Evolutionary conservation across 1,139 yeast species (phyloP).

Genomic region (Pneumocystis sp.): DNA sequence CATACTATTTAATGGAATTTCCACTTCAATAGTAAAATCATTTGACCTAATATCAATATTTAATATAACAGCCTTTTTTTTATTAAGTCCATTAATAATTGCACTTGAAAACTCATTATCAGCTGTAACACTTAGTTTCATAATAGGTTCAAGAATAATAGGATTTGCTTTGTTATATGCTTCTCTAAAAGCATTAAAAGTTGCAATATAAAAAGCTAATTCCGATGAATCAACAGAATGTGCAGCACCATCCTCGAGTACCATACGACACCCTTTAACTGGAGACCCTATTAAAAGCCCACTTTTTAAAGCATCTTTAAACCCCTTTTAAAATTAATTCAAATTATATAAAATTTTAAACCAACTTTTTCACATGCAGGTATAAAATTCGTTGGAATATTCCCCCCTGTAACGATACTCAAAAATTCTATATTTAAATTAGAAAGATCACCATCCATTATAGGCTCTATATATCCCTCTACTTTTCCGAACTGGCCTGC

Average conservation of each 20-base stretch:
- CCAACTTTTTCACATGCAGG: slow-evolving; percentile 54
- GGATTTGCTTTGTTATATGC: slow-evolving; percentile 78
- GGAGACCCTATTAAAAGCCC: slow-evolving; percentile 94
- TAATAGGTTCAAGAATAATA: slow-evolving; percentile 85
- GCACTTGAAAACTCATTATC: slow-evolving; percentile 94
- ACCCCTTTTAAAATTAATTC: slow-evolving; percentile 43
- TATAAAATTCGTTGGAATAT: slow-evolving; percentile 86
- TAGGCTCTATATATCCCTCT: slow-evolving; percentile 64
- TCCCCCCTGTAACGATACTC: slow-evolving; percentile 90
- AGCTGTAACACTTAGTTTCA: slow-evolving; percentile 84
- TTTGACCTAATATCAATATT: slow-evolving; percentile 91
- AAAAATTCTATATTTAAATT: slow-evolving; percentile 49
- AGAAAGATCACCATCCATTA: slow-evolving; percentile 30
- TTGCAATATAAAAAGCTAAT: slow-evolving; percentile 85
- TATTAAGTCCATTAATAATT: slow-evolving; percentile 81
- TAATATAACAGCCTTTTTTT: slow-evolving; percentile 78
- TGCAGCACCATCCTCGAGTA: slow-evolving; percentile 90
- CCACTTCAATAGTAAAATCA: slow-evolving; percentile 85
- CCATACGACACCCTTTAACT: slow-evolving; percentile 85
- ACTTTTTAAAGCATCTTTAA: slow-evolving; percentile 85
- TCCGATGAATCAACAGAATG: slow-evolving; percentile 97
- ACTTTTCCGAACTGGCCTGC: slow-evolving; percentile 98
- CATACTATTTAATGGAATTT: slow-evolving; percentile 51
- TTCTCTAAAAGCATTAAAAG: slow-evolving; percentile 80
- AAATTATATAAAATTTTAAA: neutral